These are phyloP conservation scores for Penicillium aurantiogriseum DNA, from an alignment of 2,329 filamentous ascomycete species.

Conservation along the genomic window DNA sequence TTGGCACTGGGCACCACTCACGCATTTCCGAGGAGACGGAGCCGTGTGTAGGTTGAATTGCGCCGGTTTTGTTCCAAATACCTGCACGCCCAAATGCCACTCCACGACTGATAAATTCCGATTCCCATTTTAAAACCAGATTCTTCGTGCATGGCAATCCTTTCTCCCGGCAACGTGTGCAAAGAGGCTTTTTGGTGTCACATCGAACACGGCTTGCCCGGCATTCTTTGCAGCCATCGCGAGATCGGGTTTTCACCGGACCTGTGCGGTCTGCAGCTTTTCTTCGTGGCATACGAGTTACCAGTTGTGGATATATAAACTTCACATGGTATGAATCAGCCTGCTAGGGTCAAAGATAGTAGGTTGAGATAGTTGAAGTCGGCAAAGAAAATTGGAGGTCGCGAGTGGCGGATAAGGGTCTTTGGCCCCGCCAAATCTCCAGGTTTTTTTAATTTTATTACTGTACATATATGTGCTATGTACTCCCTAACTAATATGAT, in stretches of 20 bases:
- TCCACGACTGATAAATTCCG: conserved; percentile 42
- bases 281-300: conserved; percentile 35
- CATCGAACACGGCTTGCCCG: conserved; percentile 43
- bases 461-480: no score
- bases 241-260: conserved; percentile 41
- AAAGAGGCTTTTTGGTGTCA: conserved; percentile 40
- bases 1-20: conserved; percentile 31
- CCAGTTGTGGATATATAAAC: background rate
- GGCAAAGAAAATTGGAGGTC: conserved; percentile 5
- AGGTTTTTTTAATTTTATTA: background rate
- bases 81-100: conserved; percentile 45
- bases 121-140: conserved; percentile 40
- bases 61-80: conserved; percentile 39
- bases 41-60: conserved; percentile 19
- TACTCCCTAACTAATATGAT: no score
- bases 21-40: conserved; percentile 19
- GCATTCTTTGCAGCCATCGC: conserved; percentile 43
- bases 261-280: conserved; percentile 37
- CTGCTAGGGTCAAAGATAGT: background rate
- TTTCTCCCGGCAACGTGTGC: conserved; percentile 38
- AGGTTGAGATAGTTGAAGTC: background rate
- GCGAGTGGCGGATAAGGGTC: conserved; percentile 5
- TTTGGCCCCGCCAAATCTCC: background rate
- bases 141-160: conserved; percentile 38
- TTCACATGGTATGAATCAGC: conserved; percentile 27